Percentiles rank a stretch among this genome's conserved stretches.
Conservation (phyloP, 495 filamentous ascomycete species). For the Poronia punctata region DNA sequence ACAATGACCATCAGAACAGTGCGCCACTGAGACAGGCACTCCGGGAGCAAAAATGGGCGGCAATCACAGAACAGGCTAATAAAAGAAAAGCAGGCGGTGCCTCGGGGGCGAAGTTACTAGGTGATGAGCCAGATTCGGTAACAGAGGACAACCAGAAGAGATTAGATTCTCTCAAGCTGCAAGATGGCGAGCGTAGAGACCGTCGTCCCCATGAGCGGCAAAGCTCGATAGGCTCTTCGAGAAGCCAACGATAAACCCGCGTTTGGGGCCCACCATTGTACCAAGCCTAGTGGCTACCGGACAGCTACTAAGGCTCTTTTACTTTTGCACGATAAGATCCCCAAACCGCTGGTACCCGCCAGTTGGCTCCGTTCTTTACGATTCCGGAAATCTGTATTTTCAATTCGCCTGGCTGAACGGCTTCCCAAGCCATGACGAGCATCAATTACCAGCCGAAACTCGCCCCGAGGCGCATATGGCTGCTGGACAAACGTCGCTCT, state of each 20-base stretch:
- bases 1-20: constrained; percentile 91
- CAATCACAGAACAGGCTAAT: constrained; percentile 71
- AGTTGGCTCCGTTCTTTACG: constrained; percentile 21
- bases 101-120: constrained; percentile 33
- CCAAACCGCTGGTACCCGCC: constrained; percentile 15
- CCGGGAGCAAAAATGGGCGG: constrained; percentile 80
- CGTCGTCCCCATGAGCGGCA: constrained; percentile 45
- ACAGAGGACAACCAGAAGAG: constrained; percentile 79
- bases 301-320: constrained; percentile 3
- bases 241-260: constrained; percentile 38
- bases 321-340: constrained; percentile 16
- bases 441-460: too few relatives aligned
- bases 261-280: background rate
- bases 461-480: background rate
- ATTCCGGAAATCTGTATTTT: constrained; percentile 20
- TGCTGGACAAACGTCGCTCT: background rate
- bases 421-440: constrained; percentile 13
- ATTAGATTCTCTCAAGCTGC: constrained; percentile 75
- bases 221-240: constrained; percentile 41
- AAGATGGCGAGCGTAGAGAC: constrained; percentile 51
- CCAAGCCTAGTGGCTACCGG: constrained; percentile 1
- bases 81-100: constrained; percentile 36
- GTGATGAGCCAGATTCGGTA: constrained; percentile 64
- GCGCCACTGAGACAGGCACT: constrained; percentile 69
- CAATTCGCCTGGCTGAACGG: constrained; percentile 19